Percentiles rank a stretch among this genome's conserved stretches.
Conservation (phyloP, 2,329 filamentous ascomycete genomes). For the Ophiocordyceps australis region DNA sequence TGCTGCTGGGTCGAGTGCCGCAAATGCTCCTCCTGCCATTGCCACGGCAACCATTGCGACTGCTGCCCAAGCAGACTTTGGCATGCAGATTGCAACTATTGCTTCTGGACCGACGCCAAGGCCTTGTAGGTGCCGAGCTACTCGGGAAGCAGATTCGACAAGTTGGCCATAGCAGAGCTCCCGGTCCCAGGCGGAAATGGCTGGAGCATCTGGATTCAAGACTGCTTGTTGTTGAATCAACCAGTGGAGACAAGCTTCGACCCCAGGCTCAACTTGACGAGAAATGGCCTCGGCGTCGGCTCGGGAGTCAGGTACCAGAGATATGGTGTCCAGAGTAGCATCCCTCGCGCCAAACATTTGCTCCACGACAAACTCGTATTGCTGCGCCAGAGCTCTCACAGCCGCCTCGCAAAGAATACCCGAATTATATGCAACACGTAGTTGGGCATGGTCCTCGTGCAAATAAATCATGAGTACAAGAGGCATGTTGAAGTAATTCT, state of each 20-base stretch:
- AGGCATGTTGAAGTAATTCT: conserved; percentile 3
- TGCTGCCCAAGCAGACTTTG: conserved; percentile 3
- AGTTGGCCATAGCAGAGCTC: not conserved
- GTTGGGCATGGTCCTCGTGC: not conserved
- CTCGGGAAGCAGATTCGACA: not conserved
- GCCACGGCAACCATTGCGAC: conserved; percentile 2
- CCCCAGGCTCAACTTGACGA: not conserved
- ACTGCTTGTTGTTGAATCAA: conserved; percentile 1
- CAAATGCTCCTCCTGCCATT: conserved; percentile 3
- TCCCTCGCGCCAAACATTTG: conserved; percentile 1
- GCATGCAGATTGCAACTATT: conserved; percentile 2
- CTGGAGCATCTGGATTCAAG: not conserved
- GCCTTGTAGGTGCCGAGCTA: not conserved
- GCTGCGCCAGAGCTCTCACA: not conserved
- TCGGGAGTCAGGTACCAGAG: no score
- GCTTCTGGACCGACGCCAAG: not conserved
- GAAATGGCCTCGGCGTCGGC: no score
- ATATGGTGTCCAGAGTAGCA: not conserved
- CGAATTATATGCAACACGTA: conserved; percentile 1
- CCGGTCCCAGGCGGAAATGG: conserved; percentile 4
- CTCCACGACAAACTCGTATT: conserved; percentile 1
- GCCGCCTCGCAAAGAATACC: not conserved
- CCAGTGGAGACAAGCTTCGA: conserved; percentile 3
- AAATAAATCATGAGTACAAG: conserved; percentile 1
- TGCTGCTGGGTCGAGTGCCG: conserved; percentile 3